Conservation (phyloP, 306 rosid species). For the Cicer yamashitae region DNA sequence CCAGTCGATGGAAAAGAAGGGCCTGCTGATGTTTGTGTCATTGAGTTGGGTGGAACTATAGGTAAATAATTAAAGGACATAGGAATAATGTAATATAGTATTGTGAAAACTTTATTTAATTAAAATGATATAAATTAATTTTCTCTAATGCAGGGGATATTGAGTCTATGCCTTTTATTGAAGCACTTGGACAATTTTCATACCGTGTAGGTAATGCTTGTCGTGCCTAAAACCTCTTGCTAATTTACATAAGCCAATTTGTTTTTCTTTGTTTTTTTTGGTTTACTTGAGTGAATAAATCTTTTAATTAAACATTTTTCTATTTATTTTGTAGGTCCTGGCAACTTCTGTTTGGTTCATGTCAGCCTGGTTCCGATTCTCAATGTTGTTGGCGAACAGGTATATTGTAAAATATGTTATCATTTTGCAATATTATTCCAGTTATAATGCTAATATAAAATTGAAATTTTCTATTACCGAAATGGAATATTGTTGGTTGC, state of each 20-base stretch:
- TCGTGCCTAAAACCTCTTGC: slow-evolving; percentile 16
- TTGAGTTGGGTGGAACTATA: slow-evolving; percentile 92
- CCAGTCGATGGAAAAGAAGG: slow-evolving; percentile 89
- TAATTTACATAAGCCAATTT: slow-evolving; percentile 4
- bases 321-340: slow-evolving; percentile 56
- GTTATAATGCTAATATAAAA: background rate
- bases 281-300: slow-evolving; percentile 33
- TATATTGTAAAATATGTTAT: slow-evolving; percentile 41
- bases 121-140: background rate
- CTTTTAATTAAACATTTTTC: slow-evolving; percentile 7
- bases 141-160: slow-evolving; percentile 72
- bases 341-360: slow-evolving; percentile 84
- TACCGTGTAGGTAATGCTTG: slow-evolving; percentile 75
- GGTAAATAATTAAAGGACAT: slow-evolving; percentile 47
- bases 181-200: slow-evolving; percentile 88
- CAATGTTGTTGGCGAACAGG: slow-evolving; percentile 91
- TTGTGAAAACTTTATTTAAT: slow-evolving; percentile 22
- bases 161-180: slow-evolving; percentile 85
- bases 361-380: slow-evolving; percentile 87
- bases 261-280: background rate
- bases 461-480: slow-evolving; percentile 16
- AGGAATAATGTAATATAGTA: background rate
- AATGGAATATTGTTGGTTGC: slow-evolving; percentile 24
- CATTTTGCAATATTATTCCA: slow-evolving; percentile 20
- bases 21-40: slow-evolving; percentile 89